Evolutionary conservation across 106 monocot species (phyloP), one percentile per base, ranked within the genome.

Genomic region (Cymbidium sinense): DNA sequence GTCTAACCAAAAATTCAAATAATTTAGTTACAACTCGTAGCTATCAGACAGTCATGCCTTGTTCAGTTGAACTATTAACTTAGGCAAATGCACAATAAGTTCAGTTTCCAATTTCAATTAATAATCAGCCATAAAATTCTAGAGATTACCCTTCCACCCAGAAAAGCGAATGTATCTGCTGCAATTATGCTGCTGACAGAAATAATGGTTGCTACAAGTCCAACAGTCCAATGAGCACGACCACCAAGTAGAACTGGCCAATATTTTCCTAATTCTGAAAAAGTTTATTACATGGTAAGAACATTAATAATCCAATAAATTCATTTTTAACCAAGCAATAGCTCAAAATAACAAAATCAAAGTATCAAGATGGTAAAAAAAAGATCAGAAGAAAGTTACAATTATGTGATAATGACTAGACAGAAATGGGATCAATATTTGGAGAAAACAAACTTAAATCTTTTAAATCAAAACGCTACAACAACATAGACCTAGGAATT

Each of bases 191-290:
- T 86, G 75, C 96, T 90, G 58, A 91, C 81, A 76, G 93, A 88
- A 76, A 93, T 91, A 44, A 96, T 77, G 12, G 96, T 93, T 75
- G 93, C 93, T 73, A 93, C 86, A 51, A 96, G 85, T 47, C 96
- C 96, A 81, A 96, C 96, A 11, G 96, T 96, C 96, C 93, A 96
- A 82, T 94, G 91, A 87, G 89, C 77, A 80, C 78, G 86, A 29
- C 96, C 96, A 77, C 96, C 96, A 81, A 96, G 88, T 77, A 93
- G 74, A 81, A 88, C 69, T 28, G 96, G 96, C 91, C 96, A 96
- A 31, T 73, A 43, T 54, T 82, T 67, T 67, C 85, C 89, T 78
- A 93, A 54, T 85, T 85, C 96, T 96, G 91, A 28, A 31, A 87
- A 54, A 74, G 58, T 77, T 73, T 76, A 84, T 36, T 12, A 6